A percentile compares a stretch with the other conserved stretches of the same genome.
Evolutionary conservation across 2,329 filamentous ascomycete genomes (phyloP).

Genomic region (Juglanconis oblonga): DNA sequence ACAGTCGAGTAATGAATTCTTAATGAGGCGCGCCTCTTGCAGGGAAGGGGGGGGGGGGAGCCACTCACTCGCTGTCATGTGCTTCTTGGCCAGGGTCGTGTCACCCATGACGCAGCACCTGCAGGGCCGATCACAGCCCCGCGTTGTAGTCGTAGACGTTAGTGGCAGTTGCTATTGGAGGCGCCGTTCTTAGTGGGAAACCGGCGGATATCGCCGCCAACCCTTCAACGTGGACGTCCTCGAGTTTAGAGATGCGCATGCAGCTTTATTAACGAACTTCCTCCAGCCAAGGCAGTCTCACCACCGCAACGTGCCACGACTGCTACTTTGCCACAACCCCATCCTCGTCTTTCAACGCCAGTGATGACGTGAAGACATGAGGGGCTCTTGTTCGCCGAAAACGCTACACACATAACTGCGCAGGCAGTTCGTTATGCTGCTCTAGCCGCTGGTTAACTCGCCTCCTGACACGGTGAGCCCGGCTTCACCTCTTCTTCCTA

Average conservation of each 20-base stretch:
- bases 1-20: neutral
- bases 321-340: neutral
- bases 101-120: constrained; percentile 14
- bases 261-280: neutral
- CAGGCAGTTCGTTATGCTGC: neutral
- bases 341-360: neutral
- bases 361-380: neutral
- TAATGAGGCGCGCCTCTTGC: constrained; percentile 1
- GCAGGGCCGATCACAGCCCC: constrained; percentile 6
- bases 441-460: neutral
- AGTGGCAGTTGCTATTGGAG: neutral
- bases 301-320: neutral
- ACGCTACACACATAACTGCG: neutral
- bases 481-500: neutral
- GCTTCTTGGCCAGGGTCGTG: constrained; percentile 1
- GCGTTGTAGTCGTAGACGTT: neutral
- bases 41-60: neutral
- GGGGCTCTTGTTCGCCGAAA: neutral
- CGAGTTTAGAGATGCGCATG: neutral
- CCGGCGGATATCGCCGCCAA: neutral
- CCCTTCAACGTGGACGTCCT: neutral
- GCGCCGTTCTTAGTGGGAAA: neutral
- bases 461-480: neutral
- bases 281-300: neutral
- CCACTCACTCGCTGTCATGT: constrained; percentile 12